A percentile compares a stretch with the other conserved stretches of the same genome.
phyloP scores from a whole-genome alignment of 805 yeast genomes.

The Saturnispora gosingensis region DNA sequence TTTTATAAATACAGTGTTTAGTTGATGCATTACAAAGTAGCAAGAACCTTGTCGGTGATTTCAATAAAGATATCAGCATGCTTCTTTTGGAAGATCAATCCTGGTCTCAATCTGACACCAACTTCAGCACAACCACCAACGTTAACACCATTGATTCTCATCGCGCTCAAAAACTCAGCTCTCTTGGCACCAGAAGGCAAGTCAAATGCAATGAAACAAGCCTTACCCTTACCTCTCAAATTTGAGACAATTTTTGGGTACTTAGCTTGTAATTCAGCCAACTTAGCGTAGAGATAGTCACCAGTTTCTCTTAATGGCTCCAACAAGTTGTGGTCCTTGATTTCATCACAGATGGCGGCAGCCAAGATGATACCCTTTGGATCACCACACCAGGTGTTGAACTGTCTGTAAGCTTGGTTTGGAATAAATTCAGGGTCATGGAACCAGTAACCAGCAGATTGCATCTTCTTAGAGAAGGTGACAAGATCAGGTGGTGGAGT shows the following conservation, averaged over 20 bases:
- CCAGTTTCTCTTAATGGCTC: slow-evolving; percentile 54
- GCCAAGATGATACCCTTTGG: slow-evolving; percentile 74
- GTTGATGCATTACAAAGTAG: slow-evolving; percentile 16
- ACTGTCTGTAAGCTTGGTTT: slow-evolving; percentile 73
- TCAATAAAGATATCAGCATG: slow-evolving; percentile 63
- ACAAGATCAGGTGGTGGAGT: slow-evolving; percentile 74
- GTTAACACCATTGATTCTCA: slow-evolving; percentile 62
- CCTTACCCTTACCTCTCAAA: slow-evolving; percentile 67
- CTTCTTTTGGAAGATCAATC: slow-evolving; percentile 66
- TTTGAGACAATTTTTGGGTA: slow-evolving; percentile 45
- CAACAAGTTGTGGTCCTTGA: slow-evolving; percentile 50
- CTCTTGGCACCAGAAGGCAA: slow-evolving; percentile 44
- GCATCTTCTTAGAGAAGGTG: slow-evolving; percentile 83
- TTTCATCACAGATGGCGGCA: slow-evolving; percentile 61
- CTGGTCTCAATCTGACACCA: slow-evolving; percentile 75
- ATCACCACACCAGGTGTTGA: slow-evolving; percentile 93
- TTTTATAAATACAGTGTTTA: not conserved
- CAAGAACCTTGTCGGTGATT: slow-evolving; percentile 30
- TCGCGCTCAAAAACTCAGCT: slow-evolving; percentile 49
- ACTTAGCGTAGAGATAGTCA: slow-evolving; percentile 49
- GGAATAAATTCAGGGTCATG: slow-evolving; percentile 67
- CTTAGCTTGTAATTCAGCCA: slow-evolving; percentile 42
- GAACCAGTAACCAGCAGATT: slow-evolving; percentile 82
- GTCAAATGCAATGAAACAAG: slow-evolving; percentile 81
- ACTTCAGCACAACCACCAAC: slow-evolving; percentile 79